phyloP scores from a whole-genome alignment of 2,329 filamentous ascomycete species.

The Scleromitrula shiraiana region DNA sequence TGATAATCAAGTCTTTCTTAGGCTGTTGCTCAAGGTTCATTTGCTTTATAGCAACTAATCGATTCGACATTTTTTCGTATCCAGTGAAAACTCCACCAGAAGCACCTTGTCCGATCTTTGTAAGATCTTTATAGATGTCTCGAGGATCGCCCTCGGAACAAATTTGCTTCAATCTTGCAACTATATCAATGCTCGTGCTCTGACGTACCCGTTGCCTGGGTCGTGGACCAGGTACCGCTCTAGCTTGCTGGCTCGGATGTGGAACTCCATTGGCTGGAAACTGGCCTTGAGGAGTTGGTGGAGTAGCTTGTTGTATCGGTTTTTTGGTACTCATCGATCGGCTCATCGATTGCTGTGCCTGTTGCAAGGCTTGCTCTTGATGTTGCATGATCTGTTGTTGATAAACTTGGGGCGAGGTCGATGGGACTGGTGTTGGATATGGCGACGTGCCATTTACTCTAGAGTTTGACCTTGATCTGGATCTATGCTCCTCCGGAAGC shows the following conservation, averaged over 20 bases:
- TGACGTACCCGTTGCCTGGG: conserved; percentile 72
- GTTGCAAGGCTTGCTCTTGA: conserved; percentile 69
- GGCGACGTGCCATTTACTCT: conserved; percentile 45
- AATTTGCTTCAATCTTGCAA: conserved; percentile 76
- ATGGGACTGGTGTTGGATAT: conserved; percentile 20
- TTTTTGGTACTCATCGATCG: conserved; percentile 27
- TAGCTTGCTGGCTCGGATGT: conserved; percentile 28
- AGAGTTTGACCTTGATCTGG: conserved; percentile 63
- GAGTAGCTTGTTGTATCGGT: conserved; percentile 38
- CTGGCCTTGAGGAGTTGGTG: conserved; percentile 46
- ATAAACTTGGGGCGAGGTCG: conserved; percentile 35
- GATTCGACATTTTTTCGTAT: conserved; percentile 74
- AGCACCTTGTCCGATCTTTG: conserved; percentile 94
- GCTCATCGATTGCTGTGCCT: conserved; percentile 30
- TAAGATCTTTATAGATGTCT: conserved; percentile 76
- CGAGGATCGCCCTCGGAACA: conserved; percentile 87
- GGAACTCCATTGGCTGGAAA: conserved; percentile 31
- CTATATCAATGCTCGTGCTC: conserved; percentile 74
- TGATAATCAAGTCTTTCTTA: conserved; percentile 98
- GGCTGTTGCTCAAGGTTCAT: conserved; percentile 99
- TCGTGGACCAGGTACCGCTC: conserved; percentile 47
- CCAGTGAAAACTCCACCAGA: conserved; percentile 94
- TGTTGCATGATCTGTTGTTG: conserved; percentile 64
- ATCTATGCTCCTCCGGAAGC: conserved; percentile 59
- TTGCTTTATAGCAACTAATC: conserved; percentile 95